phyloP scores from a whole-genome alignment of 1,284 basidiomycete species.

The Ganoderma lucidum region DNA sequence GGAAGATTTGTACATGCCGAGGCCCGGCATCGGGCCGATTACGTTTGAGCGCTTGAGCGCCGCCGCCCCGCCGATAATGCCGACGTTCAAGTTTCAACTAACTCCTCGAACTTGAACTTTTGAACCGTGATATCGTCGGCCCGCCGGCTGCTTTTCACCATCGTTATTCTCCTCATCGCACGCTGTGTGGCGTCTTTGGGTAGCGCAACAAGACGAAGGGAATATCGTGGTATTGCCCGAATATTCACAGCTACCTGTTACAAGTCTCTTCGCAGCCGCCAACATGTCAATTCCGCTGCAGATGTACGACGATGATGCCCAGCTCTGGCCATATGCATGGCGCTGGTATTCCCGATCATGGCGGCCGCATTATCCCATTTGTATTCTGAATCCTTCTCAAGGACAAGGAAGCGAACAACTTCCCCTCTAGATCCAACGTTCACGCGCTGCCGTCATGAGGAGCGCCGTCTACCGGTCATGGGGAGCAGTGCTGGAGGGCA shows the following conservation, averaged over 20 bases:
- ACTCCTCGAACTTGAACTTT: no score
- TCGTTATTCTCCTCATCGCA: no score
- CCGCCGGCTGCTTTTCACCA: no score
- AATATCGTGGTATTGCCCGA: no score
- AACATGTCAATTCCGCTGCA: neutral
- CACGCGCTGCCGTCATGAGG: neutral
- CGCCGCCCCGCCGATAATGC: neutral
- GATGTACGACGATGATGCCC: neutral
- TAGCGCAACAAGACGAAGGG: neutral
- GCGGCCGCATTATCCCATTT: no score
- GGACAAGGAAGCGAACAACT: conserved; percentile 1
- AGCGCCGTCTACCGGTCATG: neutral
- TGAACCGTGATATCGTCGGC: no score
- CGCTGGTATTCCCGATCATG: no score
- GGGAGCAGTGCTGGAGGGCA: neutral
- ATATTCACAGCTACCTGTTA: neutral
- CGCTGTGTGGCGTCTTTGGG: neutral
- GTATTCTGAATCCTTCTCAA: neutral
- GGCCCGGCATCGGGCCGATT: neutral
- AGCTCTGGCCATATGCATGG: no score
- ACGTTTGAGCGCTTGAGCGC: neutral
- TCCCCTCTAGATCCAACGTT: neutral
- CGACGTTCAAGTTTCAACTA: neutral
- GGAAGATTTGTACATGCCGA: neutral
- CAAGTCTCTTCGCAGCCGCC: neutral